Base-by-base conservation (phyloP, 179 eudicot species). In the Gypsophila paniculata region DNA sequence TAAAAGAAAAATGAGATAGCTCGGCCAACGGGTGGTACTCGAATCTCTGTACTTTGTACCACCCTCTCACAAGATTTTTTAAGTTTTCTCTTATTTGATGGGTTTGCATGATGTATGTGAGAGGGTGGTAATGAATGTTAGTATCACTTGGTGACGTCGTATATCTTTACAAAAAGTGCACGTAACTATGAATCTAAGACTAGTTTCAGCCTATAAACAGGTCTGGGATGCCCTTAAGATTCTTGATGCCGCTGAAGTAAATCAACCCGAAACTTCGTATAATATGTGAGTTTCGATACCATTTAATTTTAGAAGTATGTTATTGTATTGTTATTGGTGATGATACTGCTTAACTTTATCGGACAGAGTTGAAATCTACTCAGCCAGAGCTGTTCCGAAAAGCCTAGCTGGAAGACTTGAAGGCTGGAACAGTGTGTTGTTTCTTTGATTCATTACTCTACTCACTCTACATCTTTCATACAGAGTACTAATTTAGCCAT, bases 141-240 rank as follows among this genome's bases (percentile, higher is more conserved):
- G 52, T 46, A 46, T 12, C 52, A 46, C 15, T 15, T 1, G 0
- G 15, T 4, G 14, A 9, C 4, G 3, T 12, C 52, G 15, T 46
- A 46, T 10, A 15, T 0, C 52, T 46, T 46, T 46, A 0, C 1
- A 0, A 11, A 46, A 46, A 39, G 44, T 39, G 10, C 44, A 39
- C 6, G 44, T 39, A 8, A 39, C 44, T 39, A 6, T 21, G 54
- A 65, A 38, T 44, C 78, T 76, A 25, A 69, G 46, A 69, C 23
- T 32, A 46, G 14, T 59, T 22, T 68, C 32, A 42, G 78, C 32
- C 69, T 48, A 42, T 61, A 62, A 70, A 25, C 73, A 86, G 85
- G 89, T 84, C 8, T 86, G 89, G 87, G 81, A 78, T 70, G 89
- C 89, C 71, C 89, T 86, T 61, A 78, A 80, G 78, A 80, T 84